Conservation (phyloP, 306 rosid species). For the Arachis hypogaea region DNA sequence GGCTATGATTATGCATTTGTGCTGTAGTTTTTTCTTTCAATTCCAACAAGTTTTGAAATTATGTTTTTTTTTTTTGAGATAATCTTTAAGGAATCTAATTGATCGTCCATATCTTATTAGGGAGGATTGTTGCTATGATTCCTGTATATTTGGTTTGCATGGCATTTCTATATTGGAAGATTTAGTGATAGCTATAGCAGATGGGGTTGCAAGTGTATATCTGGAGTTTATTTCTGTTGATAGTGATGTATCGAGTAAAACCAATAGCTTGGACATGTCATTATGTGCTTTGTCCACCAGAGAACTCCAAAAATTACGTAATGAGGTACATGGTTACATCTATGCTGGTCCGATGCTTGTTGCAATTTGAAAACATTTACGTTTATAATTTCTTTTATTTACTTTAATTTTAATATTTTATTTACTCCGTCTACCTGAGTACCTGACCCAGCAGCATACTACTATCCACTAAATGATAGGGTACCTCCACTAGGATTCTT, state of each 20-base stretch:
- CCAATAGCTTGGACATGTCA: conserved; percentile 60
- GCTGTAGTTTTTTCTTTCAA: background rate
- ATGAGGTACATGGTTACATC: conserved; percentile 62
- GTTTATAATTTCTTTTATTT: too few relatives aligned
- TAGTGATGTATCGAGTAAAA: conserved; percentile 67
- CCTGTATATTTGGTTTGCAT: conserved; percentile 59
- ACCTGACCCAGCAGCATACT: too few relatives aligned
- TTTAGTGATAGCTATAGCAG: conserved; percentile 80
- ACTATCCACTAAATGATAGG: background rate
- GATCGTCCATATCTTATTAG: conserved; percentile 47
- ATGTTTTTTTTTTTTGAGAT: background rate
- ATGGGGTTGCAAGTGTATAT: conserved; percentile 79
- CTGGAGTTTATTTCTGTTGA: conserved; percentile 94
- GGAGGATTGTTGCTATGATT: conserved; percentile 65
- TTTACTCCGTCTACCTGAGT: too few relatives aligned
- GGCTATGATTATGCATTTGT: background rate
- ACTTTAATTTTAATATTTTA: too few relatives aligned
- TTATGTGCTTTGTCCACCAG: conserved; percentile 84
- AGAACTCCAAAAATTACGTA: conserved; percentile 87
- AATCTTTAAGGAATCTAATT: conserved; percentile 36
- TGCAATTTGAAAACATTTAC: too few relatives aligned
- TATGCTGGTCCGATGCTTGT: background rate
- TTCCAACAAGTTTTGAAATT: conserved; percentile 22
- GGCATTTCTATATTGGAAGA: conserved; percentile 91
- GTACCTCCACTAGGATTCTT: background rate